Percentiles rank a stretch among this genome's conserved stretches.
phyloP scores from a whole-genome alignment of 495 filamentous ascomycete genomes.

The Trypethelium eluteriae region DNA sequence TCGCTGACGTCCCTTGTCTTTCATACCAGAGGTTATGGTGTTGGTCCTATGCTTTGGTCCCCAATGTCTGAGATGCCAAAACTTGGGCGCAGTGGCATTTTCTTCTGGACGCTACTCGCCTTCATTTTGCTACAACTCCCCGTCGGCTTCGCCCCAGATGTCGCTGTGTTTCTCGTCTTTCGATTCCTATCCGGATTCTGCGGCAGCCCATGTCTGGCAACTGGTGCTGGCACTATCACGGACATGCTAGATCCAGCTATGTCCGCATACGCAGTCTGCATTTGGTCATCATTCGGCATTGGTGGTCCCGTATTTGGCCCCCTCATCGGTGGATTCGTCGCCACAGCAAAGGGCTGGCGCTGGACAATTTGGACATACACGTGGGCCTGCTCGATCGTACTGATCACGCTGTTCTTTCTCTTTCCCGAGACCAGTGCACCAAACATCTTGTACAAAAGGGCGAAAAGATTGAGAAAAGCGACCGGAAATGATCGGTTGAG shows the following conservation, averaged over 20 bases:
- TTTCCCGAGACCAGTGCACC: conserved; percentile 23
- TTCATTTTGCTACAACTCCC: conserved; percentile 30
- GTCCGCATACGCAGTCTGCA: conserved; percentile 24
- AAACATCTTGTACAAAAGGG: conserved; percentile 31
- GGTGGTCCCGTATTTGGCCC: conserved; percentile 41
- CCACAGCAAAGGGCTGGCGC: conserved; percentile 34
- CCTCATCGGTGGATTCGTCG: conserved; percentile 40
- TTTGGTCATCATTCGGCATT: conserved; percentile 34
- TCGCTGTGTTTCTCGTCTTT: conserved; percentile 26
- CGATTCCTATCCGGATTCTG: conserved; percentile 34
- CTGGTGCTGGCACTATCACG: conserved; percentile 33
- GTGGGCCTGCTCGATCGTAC: conserved; percentile 14
- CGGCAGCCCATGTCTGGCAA: conserved; percentile 33
- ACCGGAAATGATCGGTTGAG: conserved; percentile 25
- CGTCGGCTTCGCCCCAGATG: conserved; percentile 22
- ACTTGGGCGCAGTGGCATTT: conserved; percentile 26
- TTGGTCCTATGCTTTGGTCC: conserved; percentile 31
- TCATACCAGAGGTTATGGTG: conserved; percentile 24
- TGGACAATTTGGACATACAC: conserved; percentile 43
- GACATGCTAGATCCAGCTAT: conserved; percentile 29
- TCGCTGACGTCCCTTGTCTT: no score
- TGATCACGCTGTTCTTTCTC: conserved; percentile 21
- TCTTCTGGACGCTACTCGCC: conserved; percentile 39
- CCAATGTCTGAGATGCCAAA: conserved; percentile 27
- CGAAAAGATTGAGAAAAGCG: conserved; percentile 20